phyloP scores from a whole-genome alignment of 2,329 filamentous ascomycete species.

The Sphaerostilbella broomeana region DNA sequence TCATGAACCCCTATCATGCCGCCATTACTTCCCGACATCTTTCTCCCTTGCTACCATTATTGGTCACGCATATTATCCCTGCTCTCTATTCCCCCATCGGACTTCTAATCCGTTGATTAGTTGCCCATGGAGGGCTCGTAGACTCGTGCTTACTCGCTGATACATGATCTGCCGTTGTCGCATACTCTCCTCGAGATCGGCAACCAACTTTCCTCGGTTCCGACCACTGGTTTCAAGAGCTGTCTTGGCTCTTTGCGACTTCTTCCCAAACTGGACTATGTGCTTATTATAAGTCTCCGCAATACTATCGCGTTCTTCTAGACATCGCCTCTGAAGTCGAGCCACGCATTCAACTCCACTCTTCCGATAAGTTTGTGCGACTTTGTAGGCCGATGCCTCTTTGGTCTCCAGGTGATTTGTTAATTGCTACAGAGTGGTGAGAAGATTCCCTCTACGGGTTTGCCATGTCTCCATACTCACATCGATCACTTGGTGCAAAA shows the following conservation, averaged over 20 bases:
- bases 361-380: slow-evolving; percentile 19
- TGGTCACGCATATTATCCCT: not conserved
- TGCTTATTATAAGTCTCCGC: slow-evolving; percentile 17
- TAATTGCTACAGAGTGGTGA: slow-evolving; percentile 17
- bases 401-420: slow-evolving; percentile 19
- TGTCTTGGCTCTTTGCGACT: slow-evolving; percentile 8
- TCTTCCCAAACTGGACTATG: slow-evolving; percentile 14
- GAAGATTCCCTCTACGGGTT: not conserved
- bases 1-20: not conserved
- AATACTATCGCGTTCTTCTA: slow-evolving; percentile 17
- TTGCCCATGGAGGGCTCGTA: slow-evolving; percentile 19
- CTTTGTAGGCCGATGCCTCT: slow-evolving; percentile 16
- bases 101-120: not conserved
- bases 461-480: slow-evolving; percentile 17
- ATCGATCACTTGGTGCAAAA: slow-evolving; percentile 20
- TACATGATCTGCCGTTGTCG: slow-evolving; percentile 16
- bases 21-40: slow-evolving; percentile 4
- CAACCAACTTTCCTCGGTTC: slow-evolving; percentile 6
- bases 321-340: slow-evolving; percentile 18
- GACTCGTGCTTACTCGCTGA: slow-evolving; percentile 15
- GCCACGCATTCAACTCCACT: slow-evolving; percentile 18
- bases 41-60: not conserved
- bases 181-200: slow-evolving; percentile 13
- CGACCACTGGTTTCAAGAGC: slow-evolving; percentile 11
- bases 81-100: not conserved